Conservation (phyloP, 306 rosid genomes). For the Heteromeles arbutifolia region DNA sequence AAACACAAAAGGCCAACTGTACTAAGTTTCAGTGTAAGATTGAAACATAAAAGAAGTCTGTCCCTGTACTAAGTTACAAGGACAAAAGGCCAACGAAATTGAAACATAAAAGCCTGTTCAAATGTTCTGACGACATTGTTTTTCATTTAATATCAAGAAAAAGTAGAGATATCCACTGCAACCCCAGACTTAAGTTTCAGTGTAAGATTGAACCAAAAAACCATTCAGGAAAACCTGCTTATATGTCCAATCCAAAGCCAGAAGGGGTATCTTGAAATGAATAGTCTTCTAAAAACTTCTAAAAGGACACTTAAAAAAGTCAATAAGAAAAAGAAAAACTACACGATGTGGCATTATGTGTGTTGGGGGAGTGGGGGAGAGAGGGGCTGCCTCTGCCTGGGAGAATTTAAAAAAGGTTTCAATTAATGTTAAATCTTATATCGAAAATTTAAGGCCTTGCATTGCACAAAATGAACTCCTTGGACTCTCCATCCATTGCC, state of each 20-base stretch:
- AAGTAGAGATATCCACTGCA: neutral
- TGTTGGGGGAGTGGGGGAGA: neutral
- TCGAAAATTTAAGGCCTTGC: neutral
- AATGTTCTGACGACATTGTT: neutral
- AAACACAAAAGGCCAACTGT: no score
- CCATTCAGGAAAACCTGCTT: neutral
- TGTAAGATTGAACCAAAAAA: neutral
- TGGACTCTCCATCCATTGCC: neutral
- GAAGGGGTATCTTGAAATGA: neutral
- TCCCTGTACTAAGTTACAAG: no score
- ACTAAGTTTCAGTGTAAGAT: no score
- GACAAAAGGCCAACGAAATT: no score
- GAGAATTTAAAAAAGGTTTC: neutral
- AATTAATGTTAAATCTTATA: neutral
- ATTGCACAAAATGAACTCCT: neutral
- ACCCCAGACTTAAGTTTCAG: neutral
- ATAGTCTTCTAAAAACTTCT: neutral
- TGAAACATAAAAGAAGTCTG: no score
- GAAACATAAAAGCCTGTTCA: neutral
- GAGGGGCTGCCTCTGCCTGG: neutral
- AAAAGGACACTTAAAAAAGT: neutral
- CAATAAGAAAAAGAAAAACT: no score
- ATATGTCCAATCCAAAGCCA: no score
- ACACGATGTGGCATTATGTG: neutral
- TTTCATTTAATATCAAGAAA: neutral